Evolutionary conservation across 1,284 basidiomycete genomes (phyloP).

Genomic region (Mycosarcoma maydis): DNA sequence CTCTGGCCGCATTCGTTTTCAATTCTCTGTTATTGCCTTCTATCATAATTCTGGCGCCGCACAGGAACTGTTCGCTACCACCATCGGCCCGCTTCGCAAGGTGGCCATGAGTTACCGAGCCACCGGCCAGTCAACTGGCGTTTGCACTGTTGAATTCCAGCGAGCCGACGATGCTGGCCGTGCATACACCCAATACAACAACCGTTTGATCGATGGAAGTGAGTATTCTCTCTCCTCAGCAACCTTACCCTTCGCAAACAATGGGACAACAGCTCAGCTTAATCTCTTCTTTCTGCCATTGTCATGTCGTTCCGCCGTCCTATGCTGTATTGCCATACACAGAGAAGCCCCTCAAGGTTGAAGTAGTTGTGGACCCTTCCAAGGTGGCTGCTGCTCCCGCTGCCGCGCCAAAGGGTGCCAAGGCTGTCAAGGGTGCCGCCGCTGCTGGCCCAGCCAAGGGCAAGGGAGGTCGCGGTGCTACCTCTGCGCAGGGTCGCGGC

Average conservation of each 20-base stretch:
- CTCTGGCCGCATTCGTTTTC: too few relatives aligned
- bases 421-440: constrained; percentile 33
- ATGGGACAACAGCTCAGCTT: too few relatives aligned
- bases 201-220: constrained; percentile 99
- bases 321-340: neutral
- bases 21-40: neutral
- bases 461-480: constrained; percentile 31
- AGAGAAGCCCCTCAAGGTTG: constrained; percentile 95
- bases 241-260: too few relatives aligned
- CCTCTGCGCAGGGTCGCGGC: constrained; percentile 65
- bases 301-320: constrained; percentile 31
- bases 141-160: constrained; percentile 86
- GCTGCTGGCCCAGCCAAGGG: constrained; percentile 31
- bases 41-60: neutral
- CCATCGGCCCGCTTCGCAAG: constrained; percentile 85
- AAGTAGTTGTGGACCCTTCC: constrained; percentile 90
- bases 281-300: constrained; percentile 24
- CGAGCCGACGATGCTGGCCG: constrained; percentile 88
- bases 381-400: constrained; percentile 68
- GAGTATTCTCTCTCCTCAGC: constrained; percentile 59
- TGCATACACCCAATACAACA: constrained; percentile 94
- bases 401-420: constrained; percentile 35
- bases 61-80: constrained; percentile 87
- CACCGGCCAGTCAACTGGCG: constrained; percentile 86
- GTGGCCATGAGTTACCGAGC: constrained; percentile 87